A percentile compares a stretch with the other conserved stretches of the same genome.
Evolutionary conservation across 73 alveolate species (phyloP).

Genomic region (Blepharisma japonicum): DNA sequence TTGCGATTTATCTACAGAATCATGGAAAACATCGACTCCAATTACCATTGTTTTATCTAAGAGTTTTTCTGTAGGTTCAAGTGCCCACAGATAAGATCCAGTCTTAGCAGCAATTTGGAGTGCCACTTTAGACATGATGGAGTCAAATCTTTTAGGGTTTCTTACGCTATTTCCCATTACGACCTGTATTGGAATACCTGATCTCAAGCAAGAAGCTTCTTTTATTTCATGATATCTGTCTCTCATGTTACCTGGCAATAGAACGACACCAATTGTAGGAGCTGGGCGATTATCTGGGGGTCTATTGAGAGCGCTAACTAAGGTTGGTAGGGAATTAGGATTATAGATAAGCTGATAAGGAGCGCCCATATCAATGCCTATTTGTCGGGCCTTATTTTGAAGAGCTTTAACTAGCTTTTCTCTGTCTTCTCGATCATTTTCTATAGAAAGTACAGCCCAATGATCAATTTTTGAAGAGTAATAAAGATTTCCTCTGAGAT

Average conservation of each 20-base stretch:
- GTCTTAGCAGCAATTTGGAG: slow-evolving; percentile 87
- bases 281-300: not conserved
- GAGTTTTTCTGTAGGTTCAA: slow-evolving; percentile 66
- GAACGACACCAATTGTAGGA: not conserved
- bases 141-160: slow-evolving; percentile 48
- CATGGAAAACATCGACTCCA: slow-evolving; percentile 51
- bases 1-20: slow-evolving; percentile 23
- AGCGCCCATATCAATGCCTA: not conserved
- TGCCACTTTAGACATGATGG: slow-evolving; percentile 81
- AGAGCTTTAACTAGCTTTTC: not conserved
- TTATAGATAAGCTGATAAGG: not conserved
- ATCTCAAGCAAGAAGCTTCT: not conserved
- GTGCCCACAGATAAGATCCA: slow-evolving; percentile 96
- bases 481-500: not conserved
- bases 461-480: not conserved
- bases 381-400: not conserved
- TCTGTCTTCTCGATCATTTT: not conserved
- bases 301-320: not conserved
- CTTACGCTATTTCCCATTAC: not conserved
- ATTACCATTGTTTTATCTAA: slow-evolving; percentile 49
- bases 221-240: not conserved
- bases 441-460: slow-evolving; percentile 16
- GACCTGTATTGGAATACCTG: not conserved
- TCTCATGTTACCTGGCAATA: not conserved
- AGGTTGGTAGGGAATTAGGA: not conserved